phyloP scores from a whole-genome alignment of 345 rosid genomes.

The Gynandropsis gynandra region DNA sequence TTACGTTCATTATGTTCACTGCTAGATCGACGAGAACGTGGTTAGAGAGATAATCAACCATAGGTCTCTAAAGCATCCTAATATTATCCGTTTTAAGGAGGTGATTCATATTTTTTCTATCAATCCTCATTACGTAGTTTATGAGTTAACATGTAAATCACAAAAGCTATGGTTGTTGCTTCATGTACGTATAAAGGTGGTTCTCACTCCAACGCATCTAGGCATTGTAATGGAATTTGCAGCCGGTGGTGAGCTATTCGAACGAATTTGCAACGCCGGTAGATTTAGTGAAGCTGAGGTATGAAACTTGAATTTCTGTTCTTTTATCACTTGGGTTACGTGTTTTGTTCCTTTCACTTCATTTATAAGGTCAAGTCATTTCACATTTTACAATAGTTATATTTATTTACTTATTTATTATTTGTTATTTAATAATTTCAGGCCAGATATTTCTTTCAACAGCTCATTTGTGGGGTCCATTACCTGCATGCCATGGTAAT shows the following conservation, averaged over 20 bases:
- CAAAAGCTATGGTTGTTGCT: no score
- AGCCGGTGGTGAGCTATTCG: conserved; percentile 67
- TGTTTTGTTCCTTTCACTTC: no score
- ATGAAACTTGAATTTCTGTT: neutral
- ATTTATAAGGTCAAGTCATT: no score
- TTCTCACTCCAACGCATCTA: conserved; percentile 56
- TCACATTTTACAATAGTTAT: neutral
- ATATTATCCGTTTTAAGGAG: conserved; percentile 67
- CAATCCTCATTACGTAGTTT: no score
- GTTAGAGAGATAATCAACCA: conserved; percentile 71
- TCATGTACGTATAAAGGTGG: conserved; percentile 34
- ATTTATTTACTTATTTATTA: neutral
- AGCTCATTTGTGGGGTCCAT: conserved; percentile 60
- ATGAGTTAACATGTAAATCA: no score
- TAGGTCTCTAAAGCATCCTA: conserved; percentile 67
- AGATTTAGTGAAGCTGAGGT: conserved; percentile 73
- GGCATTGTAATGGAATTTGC: conserved; percentile 80
- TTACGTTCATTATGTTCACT: no score
- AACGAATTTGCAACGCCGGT: conserved; percentile 45
- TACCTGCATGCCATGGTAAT: conserved; percentile 64
- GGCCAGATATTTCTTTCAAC: conserved; percentile 81
- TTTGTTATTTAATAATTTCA: conserved; percentile 19
- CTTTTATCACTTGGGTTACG: no score
- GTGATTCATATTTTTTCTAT: conserved; percentile 17
- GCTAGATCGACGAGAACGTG: conserved; percentile 63